Evolutionary conservation across 305 asterid species (phyloP), one percentile per base, ranked within the genome.

Genomic region (Fraxinus nigra): DNA sequence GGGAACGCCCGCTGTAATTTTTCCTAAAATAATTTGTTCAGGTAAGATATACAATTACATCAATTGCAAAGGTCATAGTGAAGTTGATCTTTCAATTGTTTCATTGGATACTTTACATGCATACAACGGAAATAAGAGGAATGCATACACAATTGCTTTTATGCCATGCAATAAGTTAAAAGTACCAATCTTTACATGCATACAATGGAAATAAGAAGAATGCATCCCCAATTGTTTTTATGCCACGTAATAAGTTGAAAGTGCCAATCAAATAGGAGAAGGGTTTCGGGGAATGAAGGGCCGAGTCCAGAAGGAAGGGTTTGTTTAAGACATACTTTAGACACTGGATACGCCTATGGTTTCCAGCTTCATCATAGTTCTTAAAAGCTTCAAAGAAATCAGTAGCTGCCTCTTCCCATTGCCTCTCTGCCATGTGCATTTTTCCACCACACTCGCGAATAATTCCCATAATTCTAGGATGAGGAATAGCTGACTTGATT

Each of bases 371-470:
- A 85, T 95, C 99, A 81, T 95, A 94, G 87, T 94, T 94, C 86
- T 94, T 96, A 79, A 96, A 96, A 83, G 99, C 99, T 88, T 96
- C 98, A 88, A 96, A 94, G 86, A 96, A 94, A 87, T 96, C 99
- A 7, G 99, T 94, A 72, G 99, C 98, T 43, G 99, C 99, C 10
- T 93, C 98, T 40, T 92, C 91, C 99, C 98, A 96, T 79, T 92
- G 98, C 78, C 98, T 85, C 93, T 94, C 98, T 67, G 98, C 94
- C 99, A 93, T 96, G 80, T 93, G 98, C 99, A 96, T 96, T 90
- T 96, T 96, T 22, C 99, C 99, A 85, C 99, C 99, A 87, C 98
- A 96, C 91, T 96, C 99, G 81, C 97, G 98, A 87, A 96, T 94
- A 77, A 96, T 94, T 51, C 98, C 99, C 98, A 96, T 93, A 59